Base-by-base conservation (phyloP, 805 yeast genomes). In the Wickerhamomyces ciferrii region DNA sequence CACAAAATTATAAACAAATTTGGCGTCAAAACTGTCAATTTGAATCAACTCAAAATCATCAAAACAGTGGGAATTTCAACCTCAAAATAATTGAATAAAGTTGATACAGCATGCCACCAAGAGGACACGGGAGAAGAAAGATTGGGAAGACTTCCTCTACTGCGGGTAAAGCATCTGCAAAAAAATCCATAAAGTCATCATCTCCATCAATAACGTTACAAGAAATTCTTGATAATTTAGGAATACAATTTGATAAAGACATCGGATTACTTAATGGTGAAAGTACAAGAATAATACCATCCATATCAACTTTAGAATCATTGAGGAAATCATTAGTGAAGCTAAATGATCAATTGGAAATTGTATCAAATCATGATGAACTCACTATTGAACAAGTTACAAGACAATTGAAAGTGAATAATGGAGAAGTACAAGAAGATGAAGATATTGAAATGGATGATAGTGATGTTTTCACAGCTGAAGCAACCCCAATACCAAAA, bases 261-360 rank as follows among this genome's bases (percentile, higher is more conserved):
- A 68, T 76, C 17, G 90, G 90, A 1, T 62, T 78, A 44, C 62
- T 84, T 21, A 81, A 75, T 52, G 91, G 91, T 0, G 82, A 78
- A 18, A 56, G 72, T 6, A 68, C 78, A 0, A 65, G 74, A 2
- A 71, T 76, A 6, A 63, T 69, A 19, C 76, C 75, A 1, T 46
- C 48, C 3, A 42, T 68, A 19, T 7, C 44, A 1, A 37, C 39
- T 1, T 40, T 60, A 15, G 63, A 59, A 19, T 39, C 44, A 3
- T 36, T 60, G 45, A 43, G 53, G 43, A 71, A 71, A 46, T 63
- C 71, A 5, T 59, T 80, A 36, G 59, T 66, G 15, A 77, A 78
- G 46, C 57, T 79, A 48, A 69, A 68, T 54, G 62, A 54, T 18
- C 67, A 63, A 43, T 47, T 70, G 46, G 67, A 67, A 44, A 59